Conservation (phyloP, 1,139 yeast genomes). For the Pneumocystis wakefieldiae region DNA sequence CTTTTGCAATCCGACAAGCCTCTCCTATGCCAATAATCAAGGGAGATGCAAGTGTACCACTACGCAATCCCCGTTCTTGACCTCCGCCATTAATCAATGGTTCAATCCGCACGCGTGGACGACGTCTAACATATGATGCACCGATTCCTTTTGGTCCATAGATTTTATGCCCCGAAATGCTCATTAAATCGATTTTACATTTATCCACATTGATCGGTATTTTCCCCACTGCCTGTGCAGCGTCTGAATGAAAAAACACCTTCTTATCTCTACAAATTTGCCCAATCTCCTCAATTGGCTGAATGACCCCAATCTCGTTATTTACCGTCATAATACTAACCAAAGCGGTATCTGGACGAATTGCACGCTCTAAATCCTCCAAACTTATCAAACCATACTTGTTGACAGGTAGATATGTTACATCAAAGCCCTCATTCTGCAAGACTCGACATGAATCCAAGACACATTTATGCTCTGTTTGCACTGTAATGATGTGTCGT, state of each 20-base stretch:
- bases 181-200: conserved; percentile 81
- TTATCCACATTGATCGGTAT: conserved; percentile 84
- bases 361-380: conserved; percentile 64
- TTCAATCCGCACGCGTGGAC: conserved; percentile 95
- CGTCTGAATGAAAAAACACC: conserved; percentile 96
- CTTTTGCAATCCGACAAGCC: conserved; percentile 71
- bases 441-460: conserved; percentile 86
- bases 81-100: conserved; percentile 97
- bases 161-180: conserved; percentile 88
- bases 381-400: conserved; percentile 65
- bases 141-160: conserved; percentile 99
- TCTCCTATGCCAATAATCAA: conserved; percentile 93
- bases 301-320: conserved; percentile 95
- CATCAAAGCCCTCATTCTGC: conserved; percentile 94
- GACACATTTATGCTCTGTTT: conserved; percentile 96
- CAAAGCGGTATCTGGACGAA: conserved; percentile 77
- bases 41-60: conserved; percentile 95
- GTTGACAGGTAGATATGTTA: conserved; percentile 77
- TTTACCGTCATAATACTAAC: conserved; percentile 97
- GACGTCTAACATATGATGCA: conserved; percentile 86
- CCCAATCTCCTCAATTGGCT: conserved; percentile 91
- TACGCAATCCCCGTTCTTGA: conserved; percentile 93
- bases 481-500: conserved; percentile 86
- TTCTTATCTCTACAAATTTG: conserved; percentile 69
- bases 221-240: conserved; percentile 95